phyloP scores from a whole-genome alignment of 148 eudicot species.

The Linanthus parryae region DNA sequence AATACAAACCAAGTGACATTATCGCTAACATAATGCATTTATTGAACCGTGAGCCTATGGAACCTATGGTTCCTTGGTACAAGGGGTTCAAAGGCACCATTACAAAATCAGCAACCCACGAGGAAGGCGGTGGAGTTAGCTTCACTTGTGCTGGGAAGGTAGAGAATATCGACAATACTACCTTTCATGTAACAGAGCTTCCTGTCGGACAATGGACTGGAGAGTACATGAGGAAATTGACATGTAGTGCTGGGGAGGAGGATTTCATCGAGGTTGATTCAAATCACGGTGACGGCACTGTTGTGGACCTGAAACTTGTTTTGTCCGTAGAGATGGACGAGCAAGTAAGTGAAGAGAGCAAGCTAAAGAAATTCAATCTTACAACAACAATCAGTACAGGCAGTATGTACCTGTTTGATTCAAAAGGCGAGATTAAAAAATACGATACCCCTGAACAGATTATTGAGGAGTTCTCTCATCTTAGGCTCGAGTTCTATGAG shows the following conservation, averaged over 20 bases:
- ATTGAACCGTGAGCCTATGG: conserved; percentile 44
- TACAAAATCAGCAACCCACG: conserved; percentile 39
- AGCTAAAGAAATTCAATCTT: conserved; percentile 69
- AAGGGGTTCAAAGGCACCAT: too few relatives aligned
- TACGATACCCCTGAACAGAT: conserved; percentile 68
- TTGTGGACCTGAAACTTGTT: conserved; percentile 28
- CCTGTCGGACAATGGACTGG: too few relatives aligned
- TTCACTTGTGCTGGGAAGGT: conserved; percentile 50
- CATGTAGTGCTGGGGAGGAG: conserved; percentile 23
- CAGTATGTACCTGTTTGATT: conserved; percentile 87
- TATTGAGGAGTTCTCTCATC: conserved; percentile 52
- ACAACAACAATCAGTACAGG: conserved; percentile 54
- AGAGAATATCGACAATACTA: conserved; percentile 41
- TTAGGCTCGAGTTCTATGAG: too few relatives aligned
- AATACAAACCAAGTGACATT: conserved; percentile 65
- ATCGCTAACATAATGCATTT: conserved; percentile 52
- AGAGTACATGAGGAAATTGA: neutral
- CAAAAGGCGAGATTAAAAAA: too few relatives aligned
- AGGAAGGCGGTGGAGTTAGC: conserved; percentile 45
- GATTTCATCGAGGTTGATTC: conserved; percentile 25
- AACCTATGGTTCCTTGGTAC: too few relatives aligned
- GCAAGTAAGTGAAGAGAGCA: conserved; percentile 68
- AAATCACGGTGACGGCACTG: conserved; percentile 28
- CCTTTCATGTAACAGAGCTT: neutral
- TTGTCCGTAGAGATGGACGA: conserved; percentile 35